Base-by-base conservation (phyloP, 1,284 basidiomycete species). In the Trichosporon sp. region DNA sequence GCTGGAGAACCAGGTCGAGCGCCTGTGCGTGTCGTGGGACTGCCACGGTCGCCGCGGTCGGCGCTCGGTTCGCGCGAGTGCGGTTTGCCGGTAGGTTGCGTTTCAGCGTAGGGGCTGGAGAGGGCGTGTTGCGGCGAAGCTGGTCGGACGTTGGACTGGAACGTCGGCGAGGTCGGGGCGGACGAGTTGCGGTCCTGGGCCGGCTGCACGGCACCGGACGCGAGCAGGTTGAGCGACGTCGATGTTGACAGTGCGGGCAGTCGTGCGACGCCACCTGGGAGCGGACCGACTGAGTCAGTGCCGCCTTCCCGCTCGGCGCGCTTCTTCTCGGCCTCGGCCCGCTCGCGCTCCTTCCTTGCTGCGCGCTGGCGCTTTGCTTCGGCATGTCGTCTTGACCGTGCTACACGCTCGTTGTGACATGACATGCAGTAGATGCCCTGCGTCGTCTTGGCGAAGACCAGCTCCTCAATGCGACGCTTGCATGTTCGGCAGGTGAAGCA, bases 341-440 rank as follows among this genome's bases (percentile, higher is more conserved):
- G 76, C 66, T 78, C 70, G 56, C 75, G 77, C 38, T 80, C 80
- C 68, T 80, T 80, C 18, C 78, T 71, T 21, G 78, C 78, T 32
- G 81, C 80, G 62, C 81, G 75, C 64, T 83, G 85, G 65, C 85
- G 85, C 77, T 88, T 88, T 31, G 85, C 87, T 84, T 98, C 93
- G 1, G 92, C 91, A 80, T 98, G 93, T 72, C 92, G 89, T 73
- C 93, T 85, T 75, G 93, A 94, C 74, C 92, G 88, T 32, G 93
- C 93, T 78, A 98, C 96, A 68, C 97, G 91, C 72, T 98, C 92
- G 83, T 95, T 97, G 81, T 99, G 97, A 78, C 96, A 99, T 66
- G 89, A 77, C 95, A 98, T 98, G 82, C 96, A 99, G 83, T 99
- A 99, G 73, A 99, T 98, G 64, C 97, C 96, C 78, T 98, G 93